Evolutionary conservation across 306 rosid genomes (phyloP), one percentile per base, ranked within the genome.

Genomic region (Acmispon strigosus): DNA sequence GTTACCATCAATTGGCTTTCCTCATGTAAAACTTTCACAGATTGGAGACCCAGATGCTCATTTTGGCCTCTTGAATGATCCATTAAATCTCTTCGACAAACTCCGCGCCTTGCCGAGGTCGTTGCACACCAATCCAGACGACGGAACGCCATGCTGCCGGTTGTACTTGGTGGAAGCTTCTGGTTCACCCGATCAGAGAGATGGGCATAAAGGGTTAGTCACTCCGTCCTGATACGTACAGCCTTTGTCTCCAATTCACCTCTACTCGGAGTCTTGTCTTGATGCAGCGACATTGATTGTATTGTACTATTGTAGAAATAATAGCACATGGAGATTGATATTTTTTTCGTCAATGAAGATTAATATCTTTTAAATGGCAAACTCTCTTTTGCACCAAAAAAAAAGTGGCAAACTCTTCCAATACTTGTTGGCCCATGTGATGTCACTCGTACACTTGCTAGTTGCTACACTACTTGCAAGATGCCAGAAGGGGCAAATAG

Each of bases 1-100:
- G 75, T 81, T 94, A 39, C 99, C 99, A 73, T 87, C 97, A 44
- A 85, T 94, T 37, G 99, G 97, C 20, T 94, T 90, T 80, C 60
- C 86, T 24, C 76, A 74, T 34, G 97, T 91, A 19, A 85, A 76
- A 65, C 96, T 94, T 67, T 90, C 99, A 37, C 99, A 94, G 73
- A 94, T 90, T 82, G 98, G 97, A 16, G 98, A 94, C 50, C 97
- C 97, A 63, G 98, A 94, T 82, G 98, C 98, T 48, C 84, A 90
- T 84, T 94, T 94, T 72, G 98, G 97, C 45, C 88, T 94, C 62
- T 50, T 89, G 81, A 85, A 73, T 34, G 89, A 93, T 73, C 96
- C 96, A 3, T 75, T 69, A 62, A 93, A 93, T 78, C 88, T 88
- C 64, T 93, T 93, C 87, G 86, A 90, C 87, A 93, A 83, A 86